A percentile compares a stretch with the other conserved stretches of the same genome.
Evolutionary conservation across 805 yeast species (phyloP).

Genomic region (Starmerella apis): DNA sequence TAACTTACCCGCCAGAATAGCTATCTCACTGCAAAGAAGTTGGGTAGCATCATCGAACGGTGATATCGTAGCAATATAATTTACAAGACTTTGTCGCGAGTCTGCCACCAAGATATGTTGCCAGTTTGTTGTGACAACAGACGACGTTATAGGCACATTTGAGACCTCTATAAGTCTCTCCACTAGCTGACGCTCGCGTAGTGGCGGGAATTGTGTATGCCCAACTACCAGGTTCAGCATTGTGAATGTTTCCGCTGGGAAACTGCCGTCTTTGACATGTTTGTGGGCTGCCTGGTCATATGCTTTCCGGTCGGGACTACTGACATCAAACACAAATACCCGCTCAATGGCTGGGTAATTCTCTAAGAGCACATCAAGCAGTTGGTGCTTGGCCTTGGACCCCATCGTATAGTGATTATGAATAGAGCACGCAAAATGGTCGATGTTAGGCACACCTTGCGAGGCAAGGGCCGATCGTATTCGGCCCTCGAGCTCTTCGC

Average conservation of each 20-base stretch:
- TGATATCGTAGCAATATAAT: neutral
- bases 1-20: constrained; percentile 11
- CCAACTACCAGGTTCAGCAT: constrained; percentile 4
- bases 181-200: constrained; percentile 20
- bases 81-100: constrained; percentile 7
- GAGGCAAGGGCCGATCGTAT: constrained; percentile 14
- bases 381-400: constrained; percentile 7
- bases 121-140: constrained; percentile 12
- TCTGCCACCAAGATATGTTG: neutral
- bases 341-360: constrained; percentile 15
- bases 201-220: constrained; percentile 10
- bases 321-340: constrained; percentile 19
- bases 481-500: neutral
- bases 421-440: constrained; percentile 19
- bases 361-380: constrained; percentile 20
- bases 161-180: constrained; percentile 9
- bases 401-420: constrained; percentile 1
- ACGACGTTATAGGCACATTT: neutral
- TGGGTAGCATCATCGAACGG: neutral
- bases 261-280: constrained; percentile 12
- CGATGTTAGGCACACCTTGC: constrained; percentile 14
- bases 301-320: constrained; percentile 12
- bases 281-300: constrained; percentile 5
- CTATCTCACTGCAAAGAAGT: neutral
- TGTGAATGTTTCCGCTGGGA: constrained; percentile 13